These are phyloP conservation scores for Erodium chrysanthum DNA, from an alignment of 441 rosid genomes.

Conservation along the genomic window DNA sequence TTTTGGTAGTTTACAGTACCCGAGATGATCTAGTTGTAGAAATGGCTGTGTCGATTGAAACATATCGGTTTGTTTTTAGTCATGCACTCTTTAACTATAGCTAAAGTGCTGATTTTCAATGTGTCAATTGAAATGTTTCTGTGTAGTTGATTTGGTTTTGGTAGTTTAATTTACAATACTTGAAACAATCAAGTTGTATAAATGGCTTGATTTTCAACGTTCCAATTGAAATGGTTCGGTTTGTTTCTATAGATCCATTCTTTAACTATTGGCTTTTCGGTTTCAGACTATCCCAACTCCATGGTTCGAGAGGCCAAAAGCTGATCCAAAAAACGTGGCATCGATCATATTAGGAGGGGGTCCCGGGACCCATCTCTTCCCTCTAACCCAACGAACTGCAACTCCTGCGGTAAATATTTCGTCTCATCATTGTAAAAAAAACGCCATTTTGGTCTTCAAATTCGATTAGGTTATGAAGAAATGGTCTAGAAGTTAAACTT, in stretches of 20 bases:
- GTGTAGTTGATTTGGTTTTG: not conserved
- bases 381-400: slow-evolving; percentile 76
- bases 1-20: too few relatives aligned
- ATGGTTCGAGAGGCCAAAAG: slow-evolving; percentile 41
- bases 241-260: not conserved
- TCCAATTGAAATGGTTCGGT: not conserved
- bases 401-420: slow-evolving; percentile 60
- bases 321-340: slow-evolving; percentile 75
- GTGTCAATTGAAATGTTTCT: too few relatives aligned
- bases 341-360: slow-evolving; percentile 91
- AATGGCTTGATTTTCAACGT: not conserved
- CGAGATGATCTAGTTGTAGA: too few relatives aligned
- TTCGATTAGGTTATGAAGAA: too few relatives aligned
- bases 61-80: too few relatives aligned
- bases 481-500: too few relatives aligned
- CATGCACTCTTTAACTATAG: too few relatives aligned
- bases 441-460: not conserved
- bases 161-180: not conserved
- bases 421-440: not conserved
- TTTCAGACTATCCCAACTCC: slow-evolving; percentile 41
- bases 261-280: slow-evolving; percentile 7
- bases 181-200: not conserved
- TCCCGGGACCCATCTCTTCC: slow-evolving; percentile 74
- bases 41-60: too few relatives aligned
- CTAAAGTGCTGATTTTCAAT: too few relatives aligned